Conservation (phyloP, 768 basidiomycete genomes). For the Kwoniella dejecticola region DNA sequence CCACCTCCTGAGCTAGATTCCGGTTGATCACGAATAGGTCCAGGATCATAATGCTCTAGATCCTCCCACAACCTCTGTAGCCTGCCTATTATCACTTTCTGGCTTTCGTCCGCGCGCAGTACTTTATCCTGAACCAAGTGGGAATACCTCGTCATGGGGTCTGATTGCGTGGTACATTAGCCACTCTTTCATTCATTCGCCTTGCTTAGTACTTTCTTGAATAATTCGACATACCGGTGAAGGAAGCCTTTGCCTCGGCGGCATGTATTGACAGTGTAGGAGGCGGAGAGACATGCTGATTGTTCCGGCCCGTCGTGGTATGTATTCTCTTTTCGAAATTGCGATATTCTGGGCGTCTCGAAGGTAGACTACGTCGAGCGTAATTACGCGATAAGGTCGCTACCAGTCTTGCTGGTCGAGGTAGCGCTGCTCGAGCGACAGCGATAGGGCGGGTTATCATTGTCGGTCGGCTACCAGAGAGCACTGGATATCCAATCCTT, state of each 20-base stretch:
- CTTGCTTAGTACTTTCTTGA: too few species aligned
- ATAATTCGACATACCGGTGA: conserved; percentile 43
- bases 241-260: conserved; percentile 30
- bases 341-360: not conserved
- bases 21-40: conserved; percentile 60
- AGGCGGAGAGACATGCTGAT: conserved; percentile 4
- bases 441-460: not conserved
- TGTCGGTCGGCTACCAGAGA: not conserved
- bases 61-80: conserved; percentile 77
- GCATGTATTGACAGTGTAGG: conserved; percentile 16
- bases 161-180: conserved; percentile 15
- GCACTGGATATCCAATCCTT: too few species aligned
- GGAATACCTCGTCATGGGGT: conserved; percentile 57
- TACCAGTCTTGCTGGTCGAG: conserved; percentile 8
- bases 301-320: not conserved
- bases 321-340: not conserved
- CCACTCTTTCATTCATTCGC: too few species aligned
- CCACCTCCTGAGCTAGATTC: not conserved
- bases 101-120: conserved; percentile 76
- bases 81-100: conserved; percentile 77
- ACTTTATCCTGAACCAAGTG: conserved; percentile 61
- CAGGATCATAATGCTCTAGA: conserved; percentile 71
- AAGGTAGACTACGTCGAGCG: too few species aligned
- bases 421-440: not conserved
- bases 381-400: not conserved